These are phyloP conservation scores for Dactylella cylindrospora DNA, from an alignment of 2,329 filamentous ascomycete genomes.

Conservation along the genomic window DNA sequence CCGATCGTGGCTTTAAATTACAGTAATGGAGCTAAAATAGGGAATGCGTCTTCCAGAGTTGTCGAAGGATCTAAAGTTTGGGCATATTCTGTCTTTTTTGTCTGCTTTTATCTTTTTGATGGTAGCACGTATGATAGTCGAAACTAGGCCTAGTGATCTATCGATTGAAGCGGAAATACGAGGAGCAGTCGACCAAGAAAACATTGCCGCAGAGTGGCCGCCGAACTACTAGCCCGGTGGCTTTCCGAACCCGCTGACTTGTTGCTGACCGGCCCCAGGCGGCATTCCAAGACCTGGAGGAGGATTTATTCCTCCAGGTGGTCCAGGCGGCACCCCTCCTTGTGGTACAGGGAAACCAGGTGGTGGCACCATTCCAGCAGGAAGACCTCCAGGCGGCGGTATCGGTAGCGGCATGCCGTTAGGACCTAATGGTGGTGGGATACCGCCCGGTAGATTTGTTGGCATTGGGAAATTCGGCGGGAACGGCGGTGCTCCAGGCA, in stretches of 20 bases:
- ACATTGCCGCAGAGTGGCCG: too few relatives aligned
- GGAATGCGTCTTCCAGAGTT: too few relatives aligned
- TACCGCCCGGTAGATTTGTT: slow-evolving; percentile 16
- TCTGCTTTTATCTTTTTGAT: too few relatives aligned
- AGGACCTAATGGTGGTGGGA: slow-evolving; percentile 28
- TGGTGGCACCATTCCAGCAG: slow-evolving; percentile 35
- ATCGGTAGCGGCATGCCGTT: slow-evolving; percentile 38
- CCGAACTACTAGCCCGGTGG: slow-evolving; percentile 33
- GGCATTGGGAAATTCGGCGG: slow-evolving; percentile 55
- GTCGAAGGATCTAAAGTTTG: too few relatives aligned
- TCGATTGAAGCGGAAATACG: too few relatives aligned
- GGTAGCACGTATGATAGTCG: too few relatives aligned
- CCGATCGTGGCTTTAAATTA: too few relatives aligned
- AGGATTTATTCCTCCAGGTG: slow-evolving; percentile 24
- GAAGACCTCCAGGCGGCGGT: slow-evolving; percentile 24
- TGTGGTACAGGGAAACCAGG: slow-evolving; percentile 12
- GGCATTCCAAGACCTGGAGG: slow-evolving; percentile 37
- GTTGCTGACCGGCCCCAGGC: slow-evolving; percentile 24
- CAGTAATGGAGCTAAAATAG: too few relatives aligned
- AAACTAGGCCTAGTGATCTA: too few relatives aligned
- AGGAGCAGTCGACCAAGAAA: too few relatives aligned
- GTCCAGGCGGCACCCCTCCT: slow-evolving; percentile 20
- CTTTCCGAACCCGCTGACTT: slow-evolving; percentile 40
- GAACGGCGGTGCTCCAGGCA: slow-evolving; percentile 48
- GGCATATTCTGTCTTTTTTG: too few relatives aligned